Conservation (phyloP, 2,329 filamentous ascomycete genomes). For the Lecanicillium sp. region DNA sequence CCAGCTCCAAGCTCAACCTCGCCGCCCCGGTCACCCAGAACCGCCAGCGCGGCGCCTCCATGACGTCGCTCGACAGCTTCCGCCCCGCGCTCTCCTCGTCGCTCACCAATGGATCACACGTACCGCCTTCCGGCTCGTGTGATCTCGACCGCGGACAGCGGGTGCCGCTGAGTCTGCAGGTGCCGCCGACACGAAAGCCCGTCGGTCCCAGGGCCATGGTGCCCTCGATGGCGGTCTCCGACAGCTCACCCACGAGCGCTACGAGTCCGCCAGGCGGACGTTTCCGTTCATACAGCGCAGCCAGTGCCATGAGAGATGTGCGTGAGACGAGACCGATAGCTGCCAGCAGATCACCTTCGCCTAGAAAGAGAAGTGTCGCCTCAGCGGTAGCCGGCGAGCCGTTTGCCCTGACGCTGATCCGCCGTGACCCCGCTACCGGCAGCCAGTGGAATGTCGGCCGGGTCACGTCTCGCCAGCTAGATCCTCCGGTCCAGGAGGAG, state of each 20-base stretch:
- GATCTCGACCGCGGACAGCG: background rate
- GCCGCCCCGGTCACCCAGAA: background rate
- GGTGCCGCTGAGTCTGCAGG: background rate
- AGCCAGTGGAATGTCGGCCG: conserved; percentile 71
- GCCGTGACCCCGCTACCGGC: conserved; percentile 63
- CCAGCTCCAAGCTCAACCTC: conserved; percentile 3
- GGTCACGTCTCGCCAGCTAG: conserved; percentile 50
- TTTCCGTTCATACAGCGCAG: background rate
- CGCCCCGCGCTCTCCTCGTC: conserved; percentile 14
- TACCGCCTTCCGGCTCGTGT: conserved; percentile 12
- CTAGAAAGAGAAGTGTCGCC: conserved; percentile 27
- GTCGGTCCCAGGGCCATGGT: conserved; percentile 21
- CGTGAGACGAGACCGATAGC: background rate
- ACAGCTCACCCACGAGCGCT: conserved; percentile 12
- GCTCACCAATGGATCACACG: conserved; percentile 11
- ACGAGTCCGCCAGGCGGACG: conserved; percentile 8
- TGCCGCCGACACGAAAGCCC: conserved; percentile 23
- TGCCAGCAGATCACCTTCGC: conserved; percentile 31
- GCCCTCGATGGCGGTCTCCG: background rate
- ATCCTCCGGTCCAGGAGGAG: conserved; percentile 19
- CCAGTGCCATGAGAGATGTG: background rate
- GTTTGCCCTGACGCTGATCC: conserved; percentile 59
- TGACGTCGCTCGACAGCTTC: conserved; percentile 18
- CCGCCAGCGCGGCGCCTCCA: conserved; percentile 19
- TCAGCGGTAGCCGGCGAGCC: conserved; percentile 31